phyloP scores from a whole-genome alignment of 2,329 filamentous ascomycete species.

The Fusarium albosuccineum region DNA sequence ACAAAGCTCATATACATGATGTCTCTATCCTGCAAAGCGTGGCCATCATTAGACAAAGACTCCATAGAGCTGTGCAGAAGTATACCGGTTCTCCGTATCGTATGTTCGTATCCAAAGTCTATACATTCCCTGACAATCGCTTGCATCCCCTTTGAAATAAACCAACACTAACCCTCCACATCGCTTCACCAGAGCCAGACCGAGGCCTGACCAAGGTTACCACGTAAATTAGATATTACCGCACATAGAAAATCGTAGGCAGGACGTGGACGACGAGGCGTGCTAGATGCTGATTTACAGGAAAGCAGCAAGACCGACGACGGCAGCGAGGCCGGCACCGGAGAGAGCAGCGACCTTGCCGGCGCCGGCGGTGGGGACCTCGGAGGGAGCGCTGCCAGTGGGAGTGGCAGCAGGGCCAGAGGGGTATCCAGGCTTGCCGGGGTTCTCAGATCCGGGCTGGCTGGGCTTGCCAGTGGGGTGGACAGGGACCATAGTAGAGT shows the following conservation, averaged over 20 bases:
- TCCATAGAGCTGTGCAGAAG: conserved; percentile 49
- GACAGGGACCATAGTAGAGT: conserved; percentile 49
- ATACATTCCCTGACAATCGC: conserved; percentile 51
- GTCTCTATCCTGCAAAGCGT: conserved; percentile 48
- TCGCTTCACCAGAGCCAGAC: conserved; percentile 49
- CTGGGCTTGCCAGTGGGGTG: conserved; percentile 36
- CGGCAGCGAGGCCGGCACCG: conserved; percentile 70
- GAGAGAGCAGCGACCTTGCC: conserved; percentile 69
- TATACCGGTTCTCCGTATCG: conserved; percentile 50
- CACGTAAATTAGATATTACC: conserved; percentile 56
- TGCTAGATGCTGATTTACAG: conserved; percentile 64
- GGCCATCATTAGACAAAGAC: conserved; percentile 49
- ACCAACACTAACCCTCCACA: conserved; percentile 49
- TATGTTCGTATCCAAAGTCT: conserved; percentile 55
- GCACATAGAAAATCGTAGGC: conserved; percentile 58
- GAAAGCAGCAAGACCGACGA: conserved; percentile 70
- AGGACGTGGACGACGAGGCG: conserved; percentile 53
- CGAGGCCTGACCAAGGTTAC: conserved; percentile 49
- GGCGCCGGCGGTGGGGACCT: conserved; percentile 66
- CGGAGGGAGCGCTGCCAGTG: conserved; percentile 48
- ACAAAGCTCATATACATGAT: conserved; percentile 47
- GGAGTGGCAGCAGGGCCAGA: conserved; percentile 45
- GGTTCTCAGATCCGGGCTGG: conserved; percentile 15
- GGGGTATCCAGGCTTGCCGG: conserved; percentile 15
- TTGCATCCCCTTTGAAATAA: conserved; percentile 42